Evolutionary conservation across 2,329 filamentous ascomycete species (phyloP).

Genomic region (Pseudomassariella vexata): DNA sequence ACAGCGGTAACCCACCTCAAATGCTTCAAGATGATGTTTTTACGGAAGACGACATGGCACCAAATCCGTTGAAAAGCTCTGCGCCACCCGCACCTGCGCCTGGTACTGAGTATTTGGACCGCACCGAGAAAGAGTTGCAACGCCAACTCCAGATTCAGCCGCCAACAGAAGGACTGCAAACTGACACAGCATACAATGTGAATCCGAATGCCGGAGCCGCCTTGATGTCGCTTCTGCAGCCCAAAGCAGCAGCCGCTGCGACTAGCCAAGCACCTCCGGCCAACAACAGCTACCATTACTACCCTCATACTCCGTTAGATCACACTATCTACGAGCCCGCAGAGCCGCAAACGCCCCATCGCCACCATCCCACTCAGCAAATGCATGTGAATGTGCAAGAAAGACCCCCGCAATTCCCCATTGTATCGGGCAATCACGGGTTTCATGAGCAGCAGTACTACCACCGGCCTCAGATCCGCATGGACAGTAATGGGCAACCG

Average conservation of each 20-base stretch:
- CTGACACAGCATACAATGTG: too few relatives aligned
- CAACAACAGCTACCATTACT: slow-evolving; percentile 11
- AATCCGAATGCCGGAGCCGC: too few relatives aligned
- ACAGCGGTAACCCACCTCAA: slow-evolving; percentile 34
- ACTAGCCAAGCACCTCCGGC: slow-evolving; percentile 14
- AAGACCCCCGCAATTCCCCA: slow-evolving; percentile 43
- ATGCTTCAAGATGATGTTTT: slow-evolving; percentile 48
- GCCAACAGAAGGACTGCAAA: too few relatives aligned
- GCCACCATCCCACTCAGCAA: slow-evolving; percentile 44
- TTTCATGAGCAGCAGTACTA: slow-evolving; percentile 15
- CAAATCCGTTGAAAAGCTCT: too few relatives aligned
- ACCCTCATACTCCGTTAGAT: slow-evolving; percentile 49
- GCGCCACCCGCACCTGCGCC: too few relatives aligned
- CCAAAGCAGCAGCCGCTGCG: slow-evolving; percentile 17
- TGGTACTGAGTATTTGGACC: neutral
- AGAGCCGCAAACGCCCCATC: slow-evolving; percentile 53
- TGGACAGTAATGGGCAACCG: slow-evolving; percentile 13
- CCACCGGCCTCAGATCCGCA: slow-evolving; percentile 18
- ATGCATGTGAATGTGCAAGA: slow-evolving; percentile 39
- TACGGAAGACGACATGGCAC: slow-evolving; percentile 57
- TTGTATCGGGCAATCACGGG: slow-evolving; percentile 21
- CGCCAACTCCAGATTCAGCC: too few relatives aligned
- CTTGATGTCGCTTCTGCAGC: slow-evolving; percentile 48
- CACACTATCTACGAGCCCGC: slow-evolving; percentile 42
- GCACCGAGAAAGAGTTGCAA: neutral